Percentiles rank a stretch among this genome's conserved stretches.
These are phyloP conservation scores for Tolypocladium nubicola DNA, from an alignment of 2,329 filamentous ascomycete genomes.

Conservation along the genomic window DNA sequence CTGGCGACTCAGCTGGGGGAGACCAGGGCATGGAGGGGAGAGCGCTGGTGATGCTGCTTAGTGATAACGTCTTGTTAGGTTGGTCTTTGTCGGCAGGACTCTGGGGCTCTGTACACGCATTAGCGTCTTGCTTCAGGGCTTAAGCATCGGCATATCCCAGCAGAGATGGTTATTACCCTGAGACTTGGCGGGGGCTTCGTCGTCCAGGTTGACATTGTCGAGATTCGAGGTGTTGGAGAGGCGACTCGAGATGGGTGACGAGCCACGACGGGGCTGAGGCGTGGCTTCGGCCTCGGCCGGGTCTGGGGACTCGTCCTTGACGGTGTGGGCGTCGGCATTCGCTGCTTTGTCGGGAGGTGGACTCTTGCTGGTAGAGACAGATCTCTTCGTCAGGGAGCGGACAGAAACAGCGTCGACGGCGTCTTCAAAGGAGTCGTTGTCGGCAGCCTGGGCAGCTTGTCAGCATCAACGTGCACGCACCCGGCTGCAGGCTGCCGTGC, in stretches of 20 bases:
- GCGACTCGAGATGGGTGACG: slow-evolving; percentile 29
- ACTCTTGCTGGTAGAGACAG: slow-evolving; percentile 22
- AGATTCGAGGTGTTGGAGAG: slow-evolving; percentile 37
- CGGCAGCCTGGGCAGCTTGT: slow-evolving; percentile 15
- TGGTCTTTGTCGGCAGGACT: slow-evolving; percentile 24
- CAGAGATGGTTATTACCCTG: slow-evolving; percentile 16
- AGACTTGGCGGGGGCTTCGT: slow-evolving; percentile 31
- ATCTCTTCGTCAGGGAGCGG: slow-evolving; percentile 50
- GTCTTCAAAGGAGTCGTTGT: slow-evolving; percentile 60
- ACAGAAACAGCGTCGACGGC: slow-evolving; percentile 56
- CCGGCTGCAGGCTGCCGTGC: slow-evolving; percentile 5
- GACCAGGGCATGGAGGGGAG: slow-evolving; percentile 67
- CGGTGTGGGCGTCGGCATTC: slow-evolving; percentile 7
- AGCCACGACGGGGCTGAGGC: slow-evolving; percentile 17
- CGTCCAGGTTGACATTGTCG: slow-evolving; percentile 58
- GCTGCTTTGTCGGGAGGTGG: slow-evolving; percentile 12
- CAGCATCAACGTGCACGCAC: slow-evolving; percentile 6
- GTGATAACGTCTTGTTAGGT: slow-evolving; percentile 46
- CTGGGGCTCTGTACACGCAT: slow-evolving; percentile 15
- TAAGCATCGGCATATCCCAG: background rate
- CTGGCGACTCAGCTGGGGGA: slow-evolving; percentile 39
- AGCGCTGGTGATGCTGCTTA: slow-evolving; percentile 61
- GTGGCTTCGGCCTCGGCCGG: slow-evolving; percentile 10
- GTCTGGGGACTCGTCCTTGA: slow-evolving; percentile 5
- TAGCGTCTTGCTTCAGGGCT: slow-evolving; percentile 5